Evolutionary conservation across 805 yeast genomes (phyloP), one percentile per base, ranked within the genome.

Genomic region (Dipodascopsis uninucleata): DNA sequence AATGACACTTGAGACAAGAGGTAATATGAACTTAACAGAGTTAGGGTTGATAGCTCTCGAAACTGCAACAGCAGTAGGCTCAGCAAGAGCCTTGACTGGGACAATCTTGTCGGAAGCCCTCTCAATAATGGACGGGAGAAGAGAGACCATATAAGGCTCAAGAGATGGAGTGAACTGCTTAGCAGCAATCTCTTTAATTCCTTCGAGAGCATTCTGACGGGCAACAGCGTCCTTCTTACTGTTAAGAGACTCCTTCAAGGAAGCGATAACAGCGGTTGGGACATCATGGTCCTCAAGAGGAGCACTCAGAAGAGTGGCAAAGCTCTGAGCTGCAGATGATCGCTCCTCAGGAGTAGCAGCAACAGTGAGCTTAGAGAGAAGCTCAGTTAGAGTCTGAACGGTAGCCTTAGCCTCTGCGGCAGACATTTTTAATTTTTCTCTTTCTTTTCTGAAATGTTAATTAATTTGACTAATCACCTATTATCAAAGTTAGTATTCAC

Each of bases 221-320:
- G 75, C 73, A 43, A 57, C 65, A 55, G 71, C 69, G 58, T 78
- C 75, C 78, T 90, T 89, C 80, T 87, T 86, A 79, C 79, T 78
- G 69, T 75, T 72, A 63, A 90, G 74, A 59, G 93, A 80, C 62
- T 77, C 77, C 67, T 77, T 74, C 68, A 93, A 79, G 68, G 82
- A 78, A 55, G 70, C 71, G 71, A 90, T 86, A 79, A 90, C 88
- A 63, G 78, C 81, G 64, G 74, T 81, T 64, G 99, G 97, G 59
- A 88, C 93, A 74, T 90, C 97, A 72, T 93, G 97, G 77, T 93
- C 98, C 69, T 90, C 89, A 73, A 89, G 88, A 66, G 90, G 85
- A 60, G 96, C 94, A 74, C 90, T 90, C 71, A 93, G 78, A 78
- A 93, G 89, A 54, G 93, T 78, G 58, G 97, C 79, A 63, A 93